Evolutionary conservation across 257 asterid genomes (phyloP).

Genomic region (Catharanthus roseus): DNA sequence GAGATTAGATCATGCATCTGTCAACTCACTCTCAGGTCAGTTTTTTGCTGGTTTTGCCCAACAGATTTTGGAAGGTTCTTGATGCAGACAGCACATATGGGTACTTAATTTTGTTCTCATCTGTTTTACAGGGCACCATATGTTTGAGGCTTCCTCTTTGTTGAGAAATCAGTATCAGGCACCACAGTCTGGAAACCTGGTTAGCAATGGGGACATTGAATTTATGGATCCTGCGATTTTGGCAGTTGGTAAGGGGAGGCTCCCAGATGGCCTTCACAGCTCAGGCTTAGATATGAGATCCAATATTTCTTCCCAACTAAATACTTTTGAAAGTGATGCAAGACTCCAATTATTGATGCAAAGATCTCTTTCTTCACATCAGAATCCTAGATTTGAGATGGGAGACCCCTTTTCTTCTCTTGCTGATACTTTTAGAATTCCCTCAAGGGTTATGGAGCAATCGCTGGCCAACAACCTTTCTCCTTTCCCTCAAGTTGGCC

Average conservation of each 20-base stretch:
- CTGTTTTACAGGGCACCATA: constrained; percentile 54
- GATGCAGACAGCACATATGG: not conserved
- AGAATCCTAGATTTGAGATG: constrained; percentile 56
- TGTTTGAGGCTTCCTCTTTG: constrained; percentile 44
- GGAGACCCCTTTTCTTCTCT: constrained; percentile 42
- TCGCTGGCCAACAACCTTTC: constrained; percentile 46
- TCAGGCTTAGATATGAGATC: constrained; percentile 53
- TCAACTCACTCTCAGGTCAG: constrained; percentile 53
- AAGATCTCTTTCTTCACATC: constrained; percentile 61
- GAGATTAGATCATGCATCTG: constrained; percentile 46
- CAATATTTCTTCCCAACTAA: constrained; percentile 55
- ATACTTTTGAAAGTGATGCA: constrained; percentile 52
- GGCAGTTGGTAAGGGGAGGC: constrained; percentile 90
- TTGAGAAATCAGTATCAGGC: constrained; percentile 58
- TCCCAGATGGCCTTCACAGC: constrained; percentile 50
- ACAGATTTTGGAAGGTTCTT: constrained; percentile 1
- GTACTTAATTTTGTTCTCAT: not conserved
- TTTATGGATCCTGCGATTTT: constrained; percentile 96
- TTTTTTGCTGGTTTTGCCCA: constrained; percentile 4
- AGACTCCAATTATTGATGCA: constrained; percentile 61
- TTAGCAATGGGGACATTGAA: constrained; percentile 62
- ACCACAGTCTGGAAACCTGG: constrained; percentile 39
- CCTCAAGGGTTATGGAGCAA: constrained; percentile 71
- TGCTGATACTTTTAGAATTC: constrained; percentile 56
- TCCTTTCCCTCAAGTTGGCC: constrained; percentile 51